Evolutionary conservation across 805 yeast species (phyloP).

Genomic region (Yarrowia yakushimensis): DNA sequence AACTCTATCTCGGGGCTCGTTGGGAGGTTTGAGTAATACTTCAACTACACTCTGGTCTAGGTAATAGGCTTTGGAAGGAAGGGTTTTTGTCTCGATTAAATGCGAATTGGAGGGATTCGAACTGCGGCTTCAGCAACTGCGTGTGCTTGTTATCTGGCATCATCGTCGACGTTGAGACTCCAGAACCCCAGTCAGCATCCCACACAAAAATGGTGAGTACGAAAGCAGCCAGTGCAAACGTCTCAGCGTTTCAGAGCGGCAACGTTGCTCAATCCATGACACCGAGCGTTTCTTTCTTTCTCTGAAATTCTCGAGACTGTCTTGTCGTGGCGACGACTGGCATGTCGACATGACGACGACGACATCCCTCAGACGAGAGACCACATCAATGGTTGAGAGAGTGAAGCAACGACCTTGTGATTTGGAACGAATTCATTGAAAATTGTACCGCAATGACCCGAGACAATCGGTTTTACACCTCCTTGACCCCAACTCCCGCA

Average conservation of each 20-base stretch:
- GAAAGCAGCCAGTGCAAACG: not conserved
- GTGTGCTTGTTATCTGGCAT: slow-evolving; percentile 23
- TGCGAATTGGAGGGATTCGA: not conserved
- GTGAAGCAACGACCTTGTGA: not conserved
- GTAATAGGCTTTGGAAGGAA: not conserved
- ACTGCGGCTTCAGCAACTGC: slow-evolving; percentile 1
- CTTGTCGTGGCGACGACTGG: not conserved
- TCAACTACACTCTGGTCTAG: not conserved
- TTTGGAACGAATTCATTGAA: no score
- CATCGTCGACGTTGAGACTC: slow-evolving; percentile 8
- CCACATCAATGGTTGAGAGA: not conserved
- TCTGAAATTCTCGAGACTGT: not conserved
- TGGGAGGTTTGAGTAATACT: not conserved
- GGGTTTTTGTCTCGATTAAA: not conserved
- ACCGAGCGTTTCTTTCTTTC: not conserved
- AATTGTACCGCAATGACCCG: no score
- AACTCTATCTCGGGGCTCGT: not conserved
- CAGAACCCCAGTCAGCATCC: not conserved
- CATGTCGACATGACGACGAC: not conserved
- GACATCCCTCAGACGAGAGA: not conserved
- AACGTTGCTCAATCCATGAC: not conserved
- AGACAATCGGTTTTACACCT: no score
- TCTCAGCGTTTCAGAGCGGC: not conserved
- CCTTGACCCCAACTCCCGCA: not conserved
- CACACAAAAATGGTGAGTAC: slow-evolving; percentile 16